A percentile compares a stretch with the other conserved stretches of the same genome.
phyloP scores from a whole-genome alignment of 2,329 filamentous ascomycete genomes.

The Pyricularia sp. region DNA sequence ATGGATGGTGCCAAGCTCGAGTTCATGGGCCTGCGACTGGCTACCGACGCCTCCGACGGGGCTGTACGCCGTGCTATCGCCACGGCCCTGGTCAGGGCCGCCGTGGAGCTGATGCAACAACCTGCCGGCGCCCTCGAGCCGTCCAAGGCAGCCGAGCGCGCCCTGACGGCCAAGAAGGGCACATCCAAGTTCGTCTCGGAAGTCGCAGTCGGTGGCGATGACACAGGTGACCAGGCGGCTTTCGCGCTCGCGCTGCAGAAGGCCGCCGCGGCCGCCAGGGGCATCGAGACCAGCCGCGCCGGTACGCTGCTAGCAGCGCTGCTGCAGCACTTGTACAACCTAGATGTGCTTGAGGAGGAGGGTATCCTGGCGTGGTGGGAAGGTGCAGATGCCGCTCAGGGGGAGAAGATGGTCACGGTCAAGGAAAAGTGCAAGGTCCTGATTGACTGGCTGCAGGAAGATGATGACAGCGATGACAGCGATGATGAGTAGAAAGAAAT shows the following conservation, averaged over 20 bases:
- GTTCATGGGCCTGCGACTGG: conserved; percentile 86
- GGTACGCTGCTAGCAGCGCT: conserved; percentile 65
- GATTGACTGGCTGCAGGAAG: conserved; percentile 76
- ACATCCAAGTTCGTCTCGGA: conserved; percentile 48
- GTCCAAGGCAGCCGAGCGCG: conserved; percentile 52
- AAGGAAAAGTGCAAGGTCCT: conserved; percentile 67
- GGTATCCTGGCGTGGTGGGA: conserved; percentile 85
- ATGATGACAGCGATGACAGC: conserved; percentile 59
- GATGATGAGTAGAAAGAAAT: conserved; percentile 31
- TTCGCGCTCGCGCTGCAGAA: conserved; percentile 75
- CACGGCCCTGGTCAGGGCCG: conserved; percentile 73
- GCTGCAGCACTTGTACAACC: conserved; percentile 74
- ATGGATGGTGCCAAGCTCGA: conserved; percentile 80
- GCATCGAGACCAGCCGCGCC: conserved; percentile 37
- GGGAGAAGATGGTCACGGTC: conserved; percentile 58
- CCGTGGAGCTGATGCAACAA: conserved; percentile 54
- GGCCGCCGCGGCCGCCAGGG: conserved; percentile 34
- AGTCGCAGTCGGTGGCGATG: conserved; percentile 54
- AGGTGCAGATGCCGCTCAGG: conserved; percentile 54
- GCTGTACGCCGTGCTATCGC: conserved; percentile 83
- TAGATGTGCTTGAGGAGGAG: conserved; percentile 83
- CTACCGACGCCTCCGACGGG: conserved; percentile 79
- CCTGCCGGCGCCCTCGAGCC: conserved; percentile 46
- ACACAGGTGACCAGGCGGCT: conserved; percentile 67
- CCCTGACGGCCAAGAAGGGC: conserved; percentile 45